Base-by-base conservation (phyloP, 2,329 filamentous ascomycete genomes). In the Tolypocladium amazonense region DNA sequence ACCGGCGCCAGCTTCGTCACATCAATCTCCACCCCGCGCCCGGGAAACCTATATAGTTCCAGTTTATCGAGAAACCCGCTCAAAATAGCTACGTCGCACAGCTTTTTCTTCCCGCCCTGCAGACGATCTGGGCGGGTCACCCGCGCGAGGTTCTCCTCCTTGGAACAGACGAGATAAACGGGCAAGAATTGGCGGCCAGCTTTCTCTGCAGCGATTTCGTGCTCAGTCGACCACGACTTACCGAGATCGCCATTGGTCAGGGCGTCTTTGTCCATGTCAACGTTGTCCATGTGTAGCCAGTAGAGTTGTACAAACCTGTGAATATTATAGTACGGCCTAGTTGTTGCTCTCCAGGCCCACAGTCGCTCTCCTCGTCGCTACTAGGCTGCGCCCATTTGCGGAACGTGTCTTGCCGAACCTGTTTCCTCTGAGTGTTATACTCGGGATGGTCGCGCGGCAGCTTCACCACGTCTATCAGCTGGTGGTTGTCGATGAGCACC, bases 401-500 rank as follows among this genome's bases (percentile, higher is more conserved):
- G 53, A 59, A 63, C 43, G 58, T 56, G 15, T 56, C 61, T 43
- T 58, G 57, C 25, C 61, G 59, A 35, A 61, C 53, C 15, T 56
- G 45, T 11, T 38, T 54, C 1, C 65, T 60, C 54, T 69, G 61
- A 4, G 62, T 58, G 38, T 69, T 59, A 45, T 71, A 71, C 30
- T 65, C 59, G 15, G 59, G 55, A 63, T 65, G 53, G 61, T 60
- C 30, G 54, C 60, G 45, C 60, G 62, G 37, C 14, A 63, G 35
- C 12, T n/a, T 53, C 6, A 63, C 62, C n/a, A 54, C 64, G 61
- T 72, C 68, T 54, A 71, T 71, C 27, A 71, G 60, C 23, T 65
- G 61, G 59, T 71, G 70, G 62, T 72, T 69, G 60, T 72, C 65
- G 62, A 68, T 63, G 54, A 72, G 59, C 35, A 65, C 62, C 14